Conservation (phyloP, 441 rosid genomes). For the Populus tomentosa region DNA sequence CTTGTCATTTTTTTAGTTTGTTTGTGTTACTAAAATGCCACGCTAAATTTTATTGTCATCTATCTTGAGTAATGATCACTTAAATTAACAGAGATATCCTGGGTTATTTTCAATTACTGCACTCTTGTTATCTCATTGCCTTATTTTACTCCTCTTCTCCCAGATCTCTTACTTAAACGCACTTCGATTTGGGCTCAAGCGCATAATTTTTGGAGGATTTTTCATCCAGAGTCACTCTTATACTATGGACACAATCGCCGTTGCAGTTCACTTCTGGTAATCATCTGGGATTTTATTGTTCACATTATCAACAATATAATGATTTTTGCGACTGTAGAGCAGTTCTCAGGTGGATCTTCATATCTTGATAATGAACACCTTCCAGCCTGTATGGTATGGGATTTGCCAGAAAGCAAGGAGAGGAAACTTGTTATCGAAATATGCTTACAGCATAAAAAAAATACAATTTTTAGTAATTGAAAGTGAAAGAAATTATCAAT, state of each 20-base stretch:
- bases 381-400: not conserved
- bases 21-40: too few species aligned
- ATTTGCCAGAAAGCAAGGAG: not conserved
- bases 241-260: too few species aligned
- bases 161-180: too few species aligned
- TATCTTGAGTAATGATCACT: not conserved
- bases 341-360: not conserved
- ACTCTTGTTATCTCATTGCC: constrained; percentile 1
- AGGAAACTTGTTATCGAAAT: not conserved
- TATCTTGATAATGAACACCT: not conserved
- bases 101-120: not conserved
- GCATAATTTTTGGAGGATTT: too few species aligned
- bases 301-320: not conserved
- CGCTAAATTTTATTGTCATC: not conserved
- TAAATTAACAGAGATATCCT: not conserved
- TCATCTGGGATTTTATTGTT: not conserved
- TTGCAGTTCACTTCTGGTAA: too few species aligned
- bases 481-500: constrained; percentile 1
- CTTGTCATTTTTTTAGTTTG: not conserved
- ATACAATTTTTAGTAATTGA: not conserved
- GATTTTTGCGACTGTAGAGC: not conserved
- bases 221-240: too few species aligned
- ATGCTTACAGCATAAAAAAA: not conserved
- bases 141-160: not conserved
- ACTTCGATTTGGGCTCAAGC: too few species aligned